A percentile compares a stretch with the other conserved stretches of the same genome.
Evolutionary conservation across 1,284 basidiomycete species (phyloP).

Genomic region (Heterobasidion irregulare): DNA sequence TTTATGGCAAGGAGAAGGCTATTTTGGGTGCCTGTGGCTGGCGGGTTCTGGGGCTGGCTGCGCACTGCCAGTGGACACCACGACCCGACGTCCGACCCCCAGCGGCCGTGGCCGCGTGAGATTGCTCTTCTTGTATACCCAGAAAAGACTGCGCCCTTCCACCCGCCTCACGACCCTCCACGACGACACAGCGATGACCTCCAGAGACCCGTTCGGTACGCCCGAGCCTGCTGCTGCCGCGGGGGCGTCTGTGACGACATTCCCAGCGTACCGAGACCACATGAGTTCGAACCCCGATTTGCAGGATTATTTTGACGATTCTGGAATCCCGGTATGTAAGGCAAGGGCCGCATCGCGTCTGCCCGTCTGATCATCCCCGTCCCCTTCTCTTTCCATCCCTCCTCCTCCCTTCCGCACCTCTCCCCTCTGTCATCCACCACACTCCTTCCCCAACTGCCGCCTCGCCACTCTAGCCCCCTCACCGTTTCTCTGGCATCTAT

Average conservation of each 20-base stretch:
- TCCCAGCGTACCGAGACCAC: neutral
- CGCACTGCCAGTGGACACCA: too few relatives aligned
- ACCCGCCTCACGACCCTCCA: neutral
- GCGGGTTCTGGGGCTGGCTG: too few relatives aligned
- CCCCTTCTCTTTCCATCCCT: neutral
- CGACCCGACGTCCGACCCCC: too few relatives aligned
- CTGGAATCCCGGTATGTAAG: slow-evolving; percentile 12
- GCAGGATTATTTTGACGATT: slow-evolving; percentile 11
- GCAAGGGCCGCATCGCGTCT: neutral
- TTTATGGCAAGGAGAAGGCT: neutral
- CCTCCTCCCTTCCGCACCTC: neutral
- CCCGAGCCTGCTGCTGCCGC: slow-evolving; percentile 5
- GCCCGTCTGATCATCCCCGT: neutral
- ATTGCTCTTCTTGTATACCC: too few relatives aligned
- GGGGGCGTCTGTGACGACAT: neutral
- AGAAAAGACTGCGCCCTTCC: too few relatives aligned
- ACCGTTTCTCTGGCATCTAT: slow-evolving; percentile 24
- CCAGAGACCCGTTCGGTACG: slow-evolving; percentile 8
- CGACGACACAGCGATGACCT: neutral
- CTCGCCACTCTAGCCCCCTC: slow-evolving; percentile 20
- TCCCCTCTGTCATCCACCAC: slow-evolving; percentile 1
- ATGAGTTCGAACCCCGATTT: slow-evolving; percentile 11
- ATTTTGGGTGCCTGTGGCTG: neutral
- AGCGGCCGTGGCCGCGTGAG: too few relatives aligned
- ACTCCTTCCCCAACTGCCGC: neutral